A percentile compares a stretch with the other conserved stretches of the same genome.
Conservation (phyloP, 1,139 yeast genomes). For the Suzukiozyma palmioleophila region DNA sequence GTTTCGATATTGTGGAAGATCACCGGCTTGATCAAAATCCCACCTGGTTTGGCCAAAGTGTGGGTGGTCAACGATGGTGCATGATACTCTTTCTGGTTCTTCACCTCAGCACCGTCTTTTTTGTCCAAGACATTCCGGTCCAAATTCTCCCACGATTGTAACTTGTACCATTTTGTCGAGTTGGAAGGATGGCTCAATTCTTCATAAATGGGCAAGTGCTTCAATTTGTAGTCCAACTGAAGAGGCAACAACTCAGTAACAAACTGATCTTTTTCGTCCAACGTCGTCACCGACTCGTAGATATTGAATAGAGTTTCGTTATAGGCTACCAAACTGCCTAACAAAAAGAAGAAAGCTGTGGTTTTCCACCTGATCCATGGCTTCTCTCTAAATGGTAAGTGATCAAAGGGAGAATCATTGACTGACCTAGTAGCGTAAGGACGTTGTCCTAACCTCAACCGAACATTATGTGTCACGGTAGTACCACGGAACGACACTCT, state of each 20-base stretch:
- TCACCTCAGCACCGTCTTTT: constrained; percentile 14
- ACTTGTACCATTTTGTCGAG: constrained; percentile 39
- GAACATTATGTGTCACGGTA: too few species aligned
- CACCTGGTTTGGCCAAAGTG: constrained; percentile 61
- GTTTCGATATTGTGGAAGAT: constrained; percentile 57
- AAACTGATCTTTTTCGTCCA: constrained; percentile 17
- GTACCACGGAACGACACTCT: too few species aligned
- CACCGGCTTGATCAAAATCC: constrained; percentile 68
- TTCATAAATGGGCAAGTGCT: constrained; percentile 50
- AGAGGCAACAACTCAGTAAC: constrained; percentile 16
- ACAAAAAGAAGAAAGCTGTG: constrained; percentile 20
- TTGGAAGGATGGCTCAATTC: constrained; percentile 34
- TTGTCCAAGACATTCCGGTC: constrained; percentile 40
- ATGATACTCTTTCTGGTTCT: constrained; percentile 31
- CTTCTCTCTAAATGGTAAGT: constrained; percentile 22
- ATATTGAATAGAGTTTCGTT: constrained; percentile 31
- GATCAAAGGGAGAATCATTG: constrained; percentile 34
- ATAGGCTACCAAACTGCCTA: constrained; percentile 32
- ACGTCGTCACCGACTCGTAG: constrained; percentile 27
- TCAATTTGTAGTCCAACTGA: constrained; percentile 44
- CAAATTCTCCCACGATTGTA: constrained; percentile 60
- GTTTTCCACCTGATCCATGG: constrained; percentile 33
- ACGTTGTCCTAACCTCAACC: too few species aligned
- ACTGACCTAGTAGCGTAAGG: constrained; percentile 26
- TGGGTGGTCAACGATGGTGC: constrained; percentile 24